Evolutionary conservation across 208 protist species (phyloP), one percentile per base, ranked within the genome.

Genomic region (Trypanosoma lewisi): DNA sequence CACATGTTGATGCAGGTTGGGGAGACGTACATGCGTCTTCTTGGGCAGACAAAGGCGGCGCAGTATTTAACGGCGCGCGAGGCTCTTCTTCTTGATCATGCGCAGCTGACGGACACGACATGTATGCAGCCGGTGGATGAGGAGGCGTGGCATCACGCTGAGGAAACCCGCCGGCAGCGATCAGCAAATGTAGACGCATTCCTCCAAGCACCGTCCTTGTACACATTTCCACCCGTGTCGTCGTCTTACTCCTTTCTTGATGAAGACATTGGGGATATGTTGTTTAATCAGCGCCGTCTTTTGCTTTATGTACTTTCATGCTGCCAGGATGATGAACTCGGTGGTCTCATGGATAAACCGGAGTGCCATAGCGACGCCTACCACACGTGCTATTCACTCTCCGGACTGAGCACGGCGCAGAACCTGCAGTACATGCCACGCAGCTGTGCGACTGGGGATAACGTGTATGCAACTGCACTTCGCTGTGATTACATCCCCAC

Each of bases 321-420:
- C 67, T 92, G 84, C 50, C 89, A 96, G 57, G 28, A 71, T 12
- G 53, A 55, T 6, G 49, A 73, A 16, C 30, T 64, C 19, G 94
- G 94, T 21, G 94, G 94, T 3, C 44, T 97, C 8, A 75, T 80
- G 68, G 94, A 98, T 60, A 98, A 98, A 63, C 94, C 94, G 3
- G 53, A 54, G 12, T 77, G 48, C 30, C 64, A 57, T 4, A 67
- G 78, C 44, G 94, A 98, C 63, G 65, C 63, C 30, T 97, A 97
- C 71, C 94, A 98, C 78, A 97, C 91, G 16, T 97, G 89, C 75
- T 97, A 97, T 74, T 61, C 89, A 0, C 69, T 98, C 1, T 82
- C 78, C 5, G 94, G 94, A 1, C 64, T 93, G 55, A 85, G 83
- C 50, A 64, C 78, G 19, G 80, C 88, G 19, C 88, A 96, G 70